These are phyloP conservation scores for Cryptosporidium viatorum DNA, from an alignment of 169 alveolate species.

Conservation along the genomic window DNA sequence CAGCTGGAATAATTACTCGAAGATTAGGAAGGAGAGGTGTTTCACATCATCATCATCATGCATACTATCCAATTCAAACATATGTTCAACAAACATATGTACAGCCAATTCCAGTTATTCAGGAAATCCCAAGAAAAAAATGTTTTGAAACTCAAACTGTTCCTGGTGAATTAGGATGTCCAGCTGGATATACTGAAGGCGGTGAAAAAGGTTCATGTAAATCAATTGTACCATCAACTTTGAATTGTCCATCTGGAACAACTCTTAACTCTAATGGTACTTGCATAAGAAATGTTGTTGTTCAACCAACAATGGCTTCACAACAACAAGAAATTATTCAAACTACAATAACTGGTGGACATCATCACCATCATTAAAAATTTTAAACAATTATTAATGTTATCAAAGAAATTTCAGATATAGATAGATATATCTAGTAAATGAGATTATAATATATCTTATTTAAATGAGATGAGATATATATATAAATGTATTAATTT, in stretches of 20 bases:
- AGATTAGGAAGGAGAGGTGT: constrained; percentile 60
- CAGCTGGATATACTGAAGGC: constrained; percentile 40
- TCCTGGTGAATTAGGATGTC: constrained; percentile 57
- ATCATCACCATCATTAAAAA: constrained; percentile 44
- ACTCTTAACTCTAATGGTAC: constrained; percentile 19
- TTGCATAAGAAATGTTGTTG: constrained; percentile 40
- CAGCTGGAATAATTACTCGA: constrained; percentile 55
- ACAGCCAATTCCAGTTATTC: constrained; percentile 10
- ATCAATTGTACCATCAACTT: constrained; percentile 43
- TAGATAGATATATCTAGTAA: neutral
- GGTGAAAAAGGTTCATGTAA: constrained; percentile 61
- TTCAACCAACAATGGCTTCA: constrained; percentile 46
- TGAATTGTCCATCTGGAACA: constrained; percentile 66
- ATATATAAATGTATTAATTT: neutral
- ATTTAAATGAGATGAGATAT: constrained; percentile 1
- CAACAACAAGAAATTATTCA: constrained; percentile 56
- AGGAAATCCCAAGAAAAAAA: constrained; percentile 53
- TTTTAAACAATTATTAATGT: neutral
- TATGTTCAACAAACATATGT: constrained; percentile 19
- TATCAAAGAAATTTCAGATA: neutral
- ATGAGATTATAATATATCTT: neutral
- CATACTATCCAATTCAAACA: constrained; percentile 39
- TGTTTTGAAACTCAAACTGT: constrained; percentile 38
- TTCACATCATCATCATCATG: constrained; percentile 60
- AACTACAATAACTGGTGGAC: neutral